Conservation (phyloP, 352 stramenopile genomes). For the Globisporangium nodosum region DNA sequence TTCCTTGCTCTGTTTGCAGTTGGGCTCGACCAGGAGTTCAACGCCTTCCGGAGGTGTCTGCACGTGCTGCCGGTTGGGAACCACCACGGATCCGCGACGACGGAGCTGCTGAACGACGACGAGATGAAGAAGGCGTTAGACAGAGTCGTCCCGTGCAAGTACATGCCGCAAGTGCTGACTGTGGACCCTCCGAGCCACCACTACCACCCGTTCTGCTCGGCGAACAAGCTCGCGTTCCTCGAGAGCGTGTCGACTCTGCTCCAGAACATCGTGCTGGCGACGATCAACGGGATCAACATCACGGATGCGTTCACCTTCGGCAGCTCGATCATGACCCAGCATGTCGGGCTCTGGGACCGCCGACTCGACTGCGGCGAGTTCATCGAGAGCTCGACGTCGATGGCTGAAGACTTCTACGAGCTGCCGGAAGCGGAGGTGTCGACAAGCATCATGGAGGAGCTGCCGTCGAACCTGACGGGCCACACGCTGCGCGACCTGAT, state of each 20-base stretch:
- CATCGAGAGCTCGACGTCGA: slow-evolving; percentile 21
- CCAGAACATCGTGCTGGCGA: slow-evolving; percentile 60
- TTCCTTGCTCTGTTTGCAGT: slow-evolving; percentile 56
- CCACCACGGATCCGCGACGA: slow-evolving; percentile 13
- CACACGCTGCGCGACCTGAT: slow-evolving; percentile 65
- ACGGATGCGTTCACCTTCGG: slow-evolving; percentile 26
- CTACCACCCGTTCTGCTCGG: slow-evolving; percentile 30
- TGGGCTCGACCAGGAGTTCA: slow-evolving; percentile 62
- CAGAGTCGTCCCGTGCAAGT: slow-evolving; percentile 29
- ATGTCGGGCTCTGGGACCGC: slow-evolving; percentile 18
- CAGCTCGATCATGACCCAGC: slow-evolving; percentile 13
- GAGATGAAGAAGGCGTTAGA: slow-evolving; percentile 35
- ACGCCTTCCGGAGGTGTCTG: slow-evolving; percentile 52
- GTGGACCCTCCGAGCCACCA: slow-evolving; percentile 35
- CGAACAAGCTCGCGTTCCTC: slow-evolving; percentile 43
- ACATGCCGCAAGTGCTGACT: slow-evolving; percentile 41
- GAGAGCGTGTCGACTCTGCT: slow-evolving; percentile 57
- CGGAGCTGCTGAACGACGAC: slow-evolving; percentile 22
- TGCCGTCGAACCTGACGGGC: slow-evolving; percentile 53
- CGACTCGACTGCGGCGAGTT: slow-evolving; percentile 36
- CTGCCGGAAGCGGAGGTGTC: slow-evolving; percentile 19
- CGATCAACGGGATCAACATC: slow-evolving; percentile 39
- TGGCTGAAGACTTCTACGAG: slow-evolving; percentile 22
- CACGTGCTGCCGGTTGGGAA: slow-evolving; percentile 31
- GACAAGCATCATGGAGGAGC: slow-evolving; percentile 46